These are phyloP conservation scores for Amanita fuliginea DNA, from an alignment of 768 basidiomycete genomes.

Conservation along the genomic window DNA sequence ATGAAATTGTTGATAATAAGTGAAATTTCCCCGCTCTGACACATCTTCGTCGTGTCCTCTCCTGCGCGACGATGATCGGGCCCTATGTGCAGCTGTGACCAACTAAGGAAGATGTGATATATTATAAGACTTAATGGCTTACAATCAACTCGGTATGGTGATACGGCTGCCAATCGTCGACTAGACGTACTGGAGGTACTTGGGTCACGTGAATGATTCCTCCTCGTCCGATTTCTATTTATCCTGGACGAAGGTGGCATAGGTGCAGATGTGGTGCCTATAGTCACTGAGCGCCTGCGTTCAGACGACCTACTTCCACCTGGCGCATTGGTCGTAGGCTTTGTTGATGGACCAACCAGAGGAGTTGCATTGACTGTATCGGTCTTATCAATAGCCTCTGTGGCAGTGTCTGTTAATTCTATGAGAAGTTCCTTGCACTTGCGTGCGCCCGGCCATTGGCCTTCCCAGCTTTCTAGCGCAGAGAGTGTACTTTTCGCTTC, in stretches of 20 bases:
- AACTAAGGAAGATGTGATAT: constrained; percentile 9
- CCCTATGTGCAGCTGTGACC: constrained; percentile 44
- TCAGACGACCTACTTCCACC: constrained; percentile 23
- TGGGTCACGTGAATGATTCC: constrained; percentile 52
- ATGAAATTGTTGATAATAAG: constrained; percentile 45
- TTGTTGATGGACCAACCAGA: constrained; percentile 14
- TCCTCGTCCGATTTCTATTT: constrained; percentile 39
- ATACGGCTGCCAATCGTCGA: constrained; percentile 46
- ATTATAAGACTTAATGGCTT: constrained; percentile 18
- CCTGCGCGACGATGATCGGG: constrained; percentile 66
- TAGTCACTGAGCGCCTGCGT: constrained; percentile 46
- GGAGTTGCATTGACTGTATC: constrained; percentile 13
- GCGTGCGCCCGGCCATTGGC: constrained; percentile 77
- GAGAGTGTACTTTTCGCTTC: constrained; percentile 66
- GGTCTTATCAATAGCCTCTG: constrained; percentile 45
- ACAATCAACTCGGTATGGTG: constrained; percentile 59
- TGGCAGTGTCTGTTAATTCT: constrained; percentile 60
- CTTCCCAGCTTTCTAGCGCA: constrained; percentile 74
- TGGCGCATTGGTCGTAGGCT: constrained; percentile 19
- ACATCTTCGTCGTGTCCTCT: constrained; percentile 61
- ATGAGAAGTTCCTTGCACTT: constrained; percentile 77
- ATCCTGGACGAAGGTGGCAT: constrained; percentile 25
- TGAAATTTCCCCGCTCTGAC: constrained; percentile 28
- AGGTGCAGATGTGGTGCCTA: constrained; percentile 28
- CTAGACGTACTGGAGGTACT: constrained; percentile 24